Evolutionary conservation across 2,329 filamentous ascomycete genomes (phyloP).

Genomic region (Uncinocarpus reesii): DNA sequence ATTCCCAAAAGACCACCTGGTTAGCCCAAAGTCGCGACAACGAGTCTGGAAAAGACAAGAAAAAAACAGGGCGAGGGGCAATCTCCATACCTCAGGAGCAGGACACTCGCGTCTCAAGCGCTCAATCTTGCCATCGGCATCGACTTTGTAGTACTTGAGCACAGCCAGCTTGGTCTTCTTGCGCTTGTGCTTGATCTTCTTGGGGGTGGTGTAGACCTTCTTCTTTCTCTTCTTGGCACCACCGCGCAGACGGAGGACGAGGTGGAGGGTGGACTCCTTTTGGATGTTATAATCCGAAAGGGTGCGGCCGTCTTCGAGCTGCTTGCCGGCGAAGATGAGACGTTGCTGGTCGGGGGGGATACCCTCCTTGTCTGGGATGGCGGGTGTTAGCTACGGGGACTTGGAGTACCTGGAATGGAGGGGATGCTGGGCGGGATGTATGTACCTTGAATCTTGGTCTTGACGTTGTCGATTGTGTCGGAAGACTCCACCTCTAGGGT

Average conservation of each 20-base stretch:
- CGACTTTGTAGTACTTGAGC: constrained; percentile 99
- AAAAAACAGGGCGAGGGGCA: not conserved
- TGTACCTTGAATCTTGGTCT: constrained; percentile 81
- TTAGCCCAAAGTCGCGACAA: constrained; percentile 16
- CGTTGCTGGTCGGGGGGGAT: constrained; percentile 99
- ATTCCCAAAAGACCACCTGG: constrained; percentile 26
- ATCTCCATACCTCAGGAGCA: constrained; percentile 67
- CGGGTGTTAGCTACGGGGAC: not conserved
- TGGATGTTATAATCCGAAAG: constrained; percentile 99
- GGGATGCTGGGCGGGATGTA: not conserved
- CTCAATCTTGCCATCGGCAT: constrained; percentile 99
- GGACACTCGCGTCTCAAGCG: constrained; percentile 97
- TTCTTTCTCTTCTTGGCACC: constrained; percentile 99
- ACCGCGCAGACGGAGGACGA: constrained; percentile 96
- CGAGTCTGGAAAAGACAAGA: not conserved
- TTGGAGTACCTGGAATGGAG: not conserved
- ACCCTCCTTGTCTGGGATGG: constrained; percentile 80
- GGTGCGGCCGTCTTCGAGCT: constrained; percentile 98
- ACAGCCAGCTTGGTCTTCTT: constrained; percentile 99
- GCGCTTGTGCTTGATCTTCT: constrained; percentile 99
- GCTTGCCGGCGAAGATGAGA: constrained; percentile 99
- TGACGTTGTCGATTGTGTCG: constrained; percentile 99
- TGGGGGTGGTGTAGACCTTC: constrained; percentile 99
- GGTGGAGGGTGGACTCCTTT: constrained; percentile 98
- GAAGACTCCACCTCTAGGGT: constrained; percentile 99